Evolutionary conservation across 768 basidiomycete species (phyloP).

Genomic region (Russula compacta): DNA sequence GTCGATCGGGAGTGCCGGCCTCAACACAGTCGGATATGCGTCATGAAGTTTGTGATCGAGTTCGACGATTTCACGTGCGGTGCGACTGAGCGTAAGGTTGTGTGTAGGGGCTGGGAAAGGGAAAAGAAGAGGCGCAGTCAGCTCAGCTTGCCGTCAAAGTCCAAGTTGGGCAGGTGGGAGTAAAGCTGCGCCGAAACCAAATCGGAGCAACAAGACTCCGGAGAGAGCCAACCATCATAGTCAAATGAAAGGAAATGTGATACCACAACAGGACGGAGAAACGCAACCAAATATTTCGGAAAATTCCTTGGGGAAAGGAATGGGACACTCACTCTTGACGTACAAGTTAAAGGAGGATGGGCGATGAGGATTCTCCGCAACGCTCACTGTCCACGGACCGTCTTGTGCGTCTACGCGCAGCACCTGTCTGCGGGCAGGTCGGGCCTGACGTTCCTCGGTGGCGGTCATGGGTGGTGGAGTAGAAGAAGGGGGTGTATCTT

Average conservation of each 20-base stretch:
- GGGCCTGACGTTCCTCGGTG: constrained; percentile 23
- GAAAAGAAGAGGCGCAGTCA: constrained; percentile 16
- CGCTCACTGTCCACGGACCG: constrained; percentile 81
- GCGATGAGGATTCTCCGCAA: constrained; percentile 77
- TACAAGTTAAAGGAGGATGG: constrained; percentile 69
- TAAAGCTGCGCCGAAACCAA: constrained; percentile 15
- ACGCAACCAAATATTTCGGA: constrained; percentile 2
- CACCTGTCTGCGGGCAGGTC: constrained; percentile 33
- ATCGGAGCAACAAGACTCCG: not conserved
- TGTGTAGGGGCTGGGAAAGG: constrained; percentile 65
- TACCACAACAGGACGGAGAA: not conserved
- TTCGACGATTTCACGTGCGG: constrained; percentile 66
- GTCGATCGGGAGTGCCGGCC: constrained; percentile 58
- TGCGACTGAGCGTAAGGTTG: constrained; percentile 79
- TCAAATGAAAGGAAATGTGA: constrained; percentile 14
- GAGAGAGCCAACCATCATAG: constrained; percentile 16
- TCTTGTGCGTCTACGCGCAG: constrained; percentile 64
- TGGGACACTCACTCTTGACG: constrained; percentile 69
- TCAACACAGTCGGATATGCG: constrained; percentile 42
- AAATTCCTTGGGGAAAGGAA: not conserved
- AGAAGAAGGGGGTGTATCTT: constrained; percentile 18
- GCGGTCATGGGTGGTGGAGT: constrained; percentile 22
- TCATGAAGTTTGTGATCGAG: constrained; percentile 76
- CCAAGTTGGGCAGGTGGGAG: constrained; percentile 17
- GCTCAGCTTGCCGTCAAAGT: constrained; percentile 1